Base-by-base conservation (phyloP, 2,329 filamentous ascomycete species). In the Gremmenia infestans region DNA sequence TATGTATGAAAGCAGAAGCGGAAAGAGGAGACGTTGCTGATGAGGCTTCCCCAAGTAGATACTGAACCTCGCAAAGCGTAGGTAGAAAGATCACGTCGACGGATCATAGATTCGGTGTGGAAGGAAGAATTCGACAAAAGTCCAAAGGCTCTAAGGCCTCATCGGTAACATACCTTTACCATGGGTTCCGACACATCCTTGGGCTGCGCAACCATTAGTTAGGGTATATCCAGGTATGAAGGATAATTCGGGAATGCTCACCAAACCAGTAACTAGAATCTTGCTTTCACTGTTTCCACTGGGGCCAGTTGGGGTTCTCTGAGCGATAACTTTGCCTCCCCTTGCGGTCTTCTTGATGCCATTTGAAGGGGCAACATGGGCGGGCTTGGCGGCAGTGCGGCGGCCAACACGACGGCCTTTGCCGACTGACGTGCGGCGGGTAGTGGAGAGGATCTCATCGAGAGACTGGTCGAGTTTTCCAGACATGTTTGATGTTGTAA, bases 161-260 rank as follows among this genome's bases (percentile, higher is more conserved):
- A 88, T 83, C 81, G 86, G 91, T 88, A 91, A 99, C 94, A 95
- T 99, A 99, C 94, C 94, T 99, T 97, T 80, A 99, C 95, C 86
- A 95, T 90, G 79, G 79, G 80, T 83, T 97, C 93, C 78, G 86
- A 90, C 76, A 99, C 91, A 85, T 99, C 94, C 80, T 87, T 86
- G 74, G 94, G 94, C 91, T 97, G 65, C 48, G 17, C 46, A 37
- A 50, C 48, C 35, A 42, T 63, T 61, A 60, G 47, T 19, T 36
- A n/a, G 11, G 28, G 40, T 22, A 35, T 5, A 40, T 11, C 35
- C 2, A 47, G 48, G 3, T 19, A 25, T 37, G 14, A 17, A 19
- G 8, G 7, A 11, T 66, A 3, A 28, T 28, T 32, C 2, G 28
- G 39, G 25, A 35, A 36, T 61, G 76, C 91, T 76, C 87, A 97